phyloP scores from a whole-genome alignment of 2,329 filamentous ascomycete genomes.

The Claviceps fusiformis region DNA sequence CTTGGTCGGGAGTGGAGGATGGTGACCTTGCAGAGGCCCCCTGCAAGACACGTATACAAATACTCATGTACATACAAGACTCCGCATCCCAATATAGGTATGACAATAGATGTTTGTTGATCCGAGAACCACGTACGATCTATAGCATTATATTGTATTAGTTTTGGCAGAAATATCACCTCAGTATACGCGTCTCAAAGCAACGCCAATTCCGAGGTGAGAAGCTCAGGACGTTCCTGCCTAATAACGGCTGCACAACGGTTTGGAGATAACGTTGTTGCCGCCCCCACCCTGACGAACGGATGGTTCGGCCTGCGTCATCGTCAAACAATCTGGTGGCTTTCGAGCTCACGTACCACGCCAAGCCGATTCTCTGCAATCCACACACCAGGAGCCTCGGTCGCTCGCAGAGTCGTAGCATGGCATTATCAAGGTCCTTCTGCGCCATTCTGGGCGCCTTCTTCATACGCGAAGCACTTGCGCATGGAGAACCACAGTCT shows the following conservation, averaged over 20 bases:
- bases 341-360: background rate
- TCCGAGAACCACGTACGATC: too few species aligned
- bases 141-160: too few species aligned
- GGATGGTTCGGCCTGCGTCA: background rate
- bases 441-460: background rate
- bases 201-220: background rate
- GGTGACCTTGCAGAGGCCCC: too few species aligned
- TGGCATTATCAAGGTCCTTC: background rate
- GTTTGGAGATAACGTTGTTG: background rate
- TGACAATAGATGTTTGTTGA: too few species aligned
- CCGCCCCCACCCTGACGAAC: background rate
- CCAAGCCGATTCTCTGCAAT: background rate
- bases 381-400: background rate
- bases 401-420: background rate
- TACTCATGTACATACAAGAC: too few species aligned
- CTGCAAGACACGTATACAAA: too few species aligned
- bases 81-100: too few species aligned
- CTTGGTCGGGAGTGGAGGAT: background rate
- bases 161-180: background rate
- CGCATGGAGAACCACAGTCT: background rate
- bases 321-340: background rate
- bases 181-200: background rate
- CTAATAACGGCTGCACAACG: background rate
- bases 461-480: background rate
- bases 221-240: too few species aligned